These are phyloP conservation scores for Fusarium algeriense DNA, from an alignment of 2,329 filamentous ascomycete species.

Conservation along the genomic window DNA sequence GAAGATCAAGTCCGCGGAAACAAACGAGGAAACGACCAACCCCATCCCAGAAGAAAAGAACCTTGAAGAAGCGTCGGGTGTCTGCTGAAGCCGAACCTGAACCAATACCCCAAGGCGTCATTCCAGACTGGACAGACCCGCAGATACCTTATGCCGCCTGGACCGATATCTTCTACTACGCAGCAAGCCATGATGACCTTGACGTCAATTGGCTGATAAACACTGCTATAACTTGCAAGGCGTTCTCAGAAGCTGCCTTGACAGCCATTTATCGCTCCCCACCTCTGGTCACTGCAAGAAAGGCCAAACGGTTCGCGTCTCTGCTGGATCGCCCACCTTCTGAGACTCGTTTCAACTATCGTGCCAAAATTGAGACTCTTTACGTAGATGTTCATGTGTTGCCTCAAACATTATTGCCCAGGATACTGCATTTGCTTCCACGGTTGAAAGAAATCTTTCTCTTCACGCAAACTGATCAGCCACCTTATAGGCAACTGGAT, in stretches of 20 bases:
- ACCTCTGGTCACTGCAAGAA: constrained; percentile 65
- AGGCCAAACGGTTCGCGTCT: constrained; percentile 59
- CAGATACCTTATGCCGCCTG: constrained; percentile 76
- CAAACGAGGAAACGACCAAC: constrained; percentile 35
- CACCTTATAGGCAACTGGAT: constrained; percentile 72
- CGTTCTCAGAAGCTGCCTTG: constrained; percentile 79
- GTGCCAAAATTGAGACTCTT: constrained; percentile 76
- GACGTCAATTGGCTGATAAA: constrained; percentile 73
- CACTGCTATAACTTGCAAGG: constrained; percentile 71
- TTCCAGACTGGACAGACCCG: constrained; percentile 68
- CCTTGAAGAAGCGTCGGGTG: constrained; percentile 40
- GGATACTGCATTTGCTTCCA: constrained; percentile 73
- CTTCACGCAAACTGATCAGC: constrained; percentile 75
- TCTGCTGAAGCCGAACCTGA: constrained; percentile 16
- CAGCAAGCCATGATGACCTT: constrained; percentile 64
- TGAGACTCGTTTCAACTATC: constrained; percentile 71
- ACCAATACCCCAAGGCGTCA: constrained; percentile 42
- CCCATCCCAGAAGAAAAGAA: constrained; percentile 11
- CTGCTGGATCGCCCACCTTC: constrained; percentile 67
- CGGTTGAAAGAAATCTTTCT: constrained; percentile 78
- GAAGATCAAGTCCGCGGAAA: constrained; percentile 20
- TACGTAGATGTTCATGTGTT: constrained; percentile 78
- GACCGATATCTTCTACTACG: constrained; percentile 75
- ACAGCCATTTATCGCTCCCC: constrained; percentile 78
- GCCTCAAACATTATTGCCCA: constrained; percentile 56